Evolutionary conservation across 805 yeast genomes (phyloP).

Genomic region (Metschnikowia kofuensis): DNA sequence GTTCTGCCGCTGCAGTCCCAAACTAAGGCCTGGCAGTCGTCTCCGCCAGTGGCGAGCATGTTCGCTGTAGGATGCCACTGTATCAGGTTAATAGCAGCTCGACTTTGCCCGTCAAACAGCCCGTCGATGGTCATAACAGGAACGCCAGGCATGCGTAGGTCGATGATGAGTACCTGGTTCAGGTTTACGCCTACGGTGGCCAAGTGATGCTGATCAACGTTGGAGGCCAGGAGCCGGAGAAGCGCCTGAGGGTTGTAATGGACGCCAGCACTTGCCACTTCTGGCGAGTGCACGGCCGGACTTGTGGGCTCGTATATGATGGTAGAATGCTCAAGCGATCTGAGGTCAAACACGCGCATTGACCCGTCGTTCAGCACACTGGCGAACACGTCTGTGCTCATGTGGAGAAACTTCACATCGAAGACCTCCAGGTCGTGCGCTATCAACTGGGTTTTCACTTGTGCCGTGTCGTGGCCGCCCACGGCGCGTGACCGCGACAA

Average conservation of each 20-base stretch:
- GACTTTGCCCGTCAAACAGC: constrained; percentile 45
- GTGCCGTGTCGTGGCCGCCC: constrained; percentile 42
- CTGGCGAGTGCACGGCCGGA: not conserved
- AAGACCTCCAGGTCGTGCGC: constrained; percentile 96
- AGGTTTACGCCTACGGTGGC: constrained; percentile 80
- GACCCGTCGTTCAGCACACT: constrained; percentile 96
- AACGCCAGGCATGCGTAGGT: constrained; percentile 82
- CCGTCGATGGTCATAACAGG: constrained; percentile 72
- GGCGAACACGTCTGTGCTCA: constrained; percentile 75
- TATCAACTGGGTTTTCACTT: constrained; percentile 87
- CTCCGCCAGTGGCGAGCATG: constrained; percentile 60
- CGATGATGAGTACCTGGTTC: constrained; percentile 64
- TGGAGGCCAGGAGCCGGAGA: constrained; percentile 72
- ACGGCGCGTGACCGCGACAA: constrained; percentile 35
- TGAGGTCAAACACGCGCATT: constrained; percentile 84
- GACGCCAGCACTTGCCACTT: not conserved
- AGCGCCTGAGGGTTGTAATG: constrained; percentile 51
- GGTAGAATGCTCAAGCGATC: constrained; percentile 89
- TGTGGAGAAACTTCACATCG: constrained; percentile 82
- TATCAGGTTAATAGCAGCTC: constrained; percentile 65
- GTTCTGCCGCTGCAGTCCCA: constrained; percentile 52
- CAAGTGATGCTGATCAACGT: constrained; percentile 74
- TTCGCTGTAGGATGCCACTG: constrained; percentile 82
- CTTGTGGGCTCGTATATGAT: constrained; percentile 79
- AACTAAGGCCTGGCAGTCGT: constrained; percentile 68